Evolutionary conservation across 768 basidiomycete genomes (phyloP), one percentile per base, ranked within the genome.

Genomic region (Boletus sp.): DNA sequence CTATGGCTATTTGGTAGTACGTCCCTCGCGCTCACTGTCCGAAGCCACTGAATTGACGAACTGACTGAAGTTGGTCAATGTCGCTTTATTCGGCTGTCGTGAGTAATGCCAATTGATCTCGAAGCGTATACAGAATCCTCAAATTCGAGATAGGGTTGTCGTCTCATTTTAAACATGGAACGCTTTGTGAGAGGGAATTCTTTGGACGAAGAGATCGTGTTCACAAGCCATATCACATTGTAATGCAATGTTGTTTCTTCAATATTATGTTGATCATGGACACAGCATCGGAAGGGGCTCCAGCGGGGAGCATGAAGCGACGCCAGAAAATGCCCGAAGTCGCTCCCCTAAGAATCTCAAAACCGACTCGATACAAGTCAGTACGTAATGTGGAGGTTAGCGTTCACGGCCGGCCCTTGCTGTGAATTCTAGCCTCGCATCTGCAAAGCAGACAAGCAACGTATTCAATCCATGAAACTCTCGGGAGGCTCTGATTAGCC

Each of bases 111-210:
- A 10, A 5, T 30, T 19, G 14, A 41, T 50, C 15, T 2, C 13
- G 11, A 34, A 23, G 1, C 5, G 15, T 33, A 21, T 6, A 6
- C 17, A 33, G 15, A 19, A 30, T 32, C 4, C n/a, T 21, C 11
- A 19, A 23, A 15, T 25, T 38, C 3, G 9, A 21, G 23, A 7
- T 19, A 68, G 67, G 66, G 66, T 5, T 60, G 57, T 46, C 60
- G 52, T 42, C 58, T 69, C 27, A 59, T 63, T 42, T 46, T 70
- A 34, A 60, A 67, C n/a, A 65, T 60, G 65, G 58, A 59, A 50
- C 32, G 34, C 10, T 60, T 65, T 8, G 48, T 53, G 15, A 54
- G 53, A 50, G 38, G 34, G 17, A 35, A 49, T 11, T 5, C 33
- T 27, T 38, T 11, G 15, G 38, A 57, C 1, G 55, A 56, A 21